Base-by-base conservation (phyloP, 2,329 filamentous ascomycete genomes). In the Aphanoascus verrucosus region DNA sequence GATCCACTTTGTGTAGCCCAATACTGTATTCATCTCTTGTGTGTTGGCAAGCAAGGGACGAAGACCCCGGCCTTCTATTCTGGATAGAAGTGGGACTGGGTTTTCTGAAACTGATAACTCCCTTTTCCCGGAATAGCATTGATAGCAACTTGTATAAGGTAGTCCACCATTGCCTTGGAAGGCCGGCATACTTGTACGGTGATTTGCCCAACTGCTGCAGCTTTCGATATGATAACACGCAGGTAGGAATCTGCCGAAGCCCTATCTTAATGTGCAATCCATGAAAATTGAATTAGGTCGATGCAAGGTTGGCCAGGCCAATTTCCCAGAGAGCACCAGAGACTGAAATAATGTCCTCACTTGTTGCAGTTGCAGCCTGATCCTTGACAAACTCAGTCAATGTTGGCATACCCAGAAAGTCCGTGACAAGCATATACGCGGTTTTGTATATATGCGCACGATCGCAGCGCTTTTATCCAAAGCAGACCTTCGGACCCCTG, bases 1-100 rank as follows among this genome's bases (percentile, higher is more conserved):
- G 40, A 19, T 51, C 49, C 49, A 51, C 40, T 51, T 20, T 43
- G 31, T 44, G 38, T 43, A 19, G 49, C 49, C 37, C 28, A 44
- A 37, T 44, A 51, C 4, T n/a, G n/a, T n/a, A 43, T 32, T 4
- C 19, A 23, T 44, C 23, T 28, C 23, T 28, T 28, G 23, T 28
- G 23, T 28, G 7, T 28, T 28, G 12, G 49, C 43, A 51, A 37
- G 28, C 48, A 11, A 32, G 49, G 49, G 40, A 43, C 35, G 23
- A 35, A 34, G 31, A 12, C 28, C 14, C 23, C n/a, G 17, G 23
- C 14, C 37, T 15, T 23, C 11, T 23, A n/a, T 23, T 17, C 40
- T 42, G 23, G 23, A 44, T 32, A 9, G 15, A 32, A 19, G 17
- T 51, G 49, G 49, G 31, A 35, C 38, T 37, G 28, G n/a, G 3